Percentiles rank a stretch among this genome's conserved stretches.
Conservation (phyloP, 495 filamentous ascomycete genomes). For the Trichoderma asperelloides region DNA sequence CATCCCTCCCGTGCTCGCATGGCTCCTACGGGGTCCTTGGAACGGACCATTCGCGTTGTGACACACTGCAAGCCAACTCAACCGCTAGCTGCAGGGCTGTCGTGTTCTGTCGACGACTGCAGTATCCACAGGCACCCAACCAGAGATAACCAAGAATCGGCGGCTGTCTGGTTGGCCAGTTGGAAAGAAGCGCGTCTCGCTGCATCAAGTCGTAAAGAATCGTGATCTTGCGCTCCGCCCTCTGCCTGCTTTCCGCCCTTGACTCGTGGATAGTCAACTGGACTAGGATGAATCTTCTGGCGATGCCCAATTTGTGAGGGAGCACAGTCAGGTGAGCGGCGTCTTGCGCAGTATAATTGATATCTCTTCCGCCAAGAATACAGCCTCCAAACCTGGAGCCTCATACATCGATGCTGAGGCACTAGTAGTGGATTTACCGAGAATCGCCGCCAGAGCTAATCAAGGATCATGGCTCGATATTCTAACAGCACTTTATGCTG, state of each 20-base stretch:
- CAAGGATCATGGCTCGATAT: background rate
- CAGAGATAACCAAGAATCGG: background rate
- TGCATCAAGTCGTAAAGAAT: background rate
- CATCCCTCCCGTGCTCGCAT: background rate
- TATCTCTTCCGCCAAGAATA: background rate
- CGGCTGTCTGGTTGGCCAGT: background rate
- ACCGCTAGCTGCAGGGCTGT: slow-evolving; percentile 5
- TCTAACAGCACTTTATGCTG: background rate
- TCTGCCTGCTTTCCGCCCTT: too few relatives aligned
- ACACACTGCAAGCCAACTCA: slow-evolving; percentile 7
- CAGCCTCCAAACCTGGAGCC: too few relatives aligned
- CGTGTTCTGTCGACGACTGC: background rate
- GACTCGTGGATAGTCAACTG: too few relatives aligned
- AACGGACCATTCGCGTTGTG: slow-evolving; percentile 5
- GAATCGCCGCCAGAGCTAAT: background rate
- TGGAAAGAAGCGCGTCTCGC: background rate
- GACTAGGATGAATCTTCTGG: background rate
- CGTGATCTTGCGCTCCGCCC: background rate
- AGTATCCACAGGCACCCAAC: background rate
- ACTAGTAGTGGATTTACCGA: background rate
- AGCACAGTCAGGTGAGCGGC: background rate
- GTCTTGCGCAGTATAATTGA: background rate
- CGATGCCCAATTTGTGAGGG: background rate
- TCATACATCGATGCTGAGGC: background rate
- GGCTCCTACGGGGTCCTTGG: background rate